phyloP scores from a whole-genome alignment of 192 early-diverging fungal species.

The Pecoramyces ruminantium region DNA sequence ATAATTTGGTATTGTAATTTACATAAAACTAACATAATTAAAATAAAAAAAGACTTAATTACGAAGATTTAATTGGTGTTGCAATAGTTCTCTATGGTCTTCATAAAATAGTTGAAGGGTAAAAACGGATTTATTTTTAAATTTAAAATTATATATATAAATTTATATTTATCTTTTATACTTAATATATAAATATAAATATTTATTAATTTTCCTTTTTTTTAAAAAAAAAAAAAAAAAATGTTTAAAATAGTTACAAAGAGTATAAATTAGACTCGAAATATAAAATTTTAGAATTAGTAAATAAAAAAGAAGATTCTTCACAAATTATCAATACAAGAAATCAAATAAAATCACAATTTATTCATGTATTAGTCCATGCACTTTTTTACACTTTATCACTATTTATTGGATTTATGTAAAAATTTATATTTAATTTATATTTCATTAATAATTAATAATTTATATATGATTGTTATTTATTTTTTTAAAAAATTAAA shows the following conservation, averaged over 20 bases:
- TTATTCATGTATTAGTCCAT: not conserved
- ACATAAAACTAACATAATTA: too few species aligned
- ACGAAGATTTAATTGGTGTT: not conserved
- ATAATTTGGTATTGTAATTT: too few species aligned
- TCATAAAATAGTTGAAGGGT: not conserved
- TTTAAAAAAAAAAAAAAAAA: too few species aligned
- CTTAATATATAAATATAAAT: not conserved
- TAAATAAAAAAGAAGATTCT: not conserved
- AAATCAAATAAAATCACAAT: not conserved
- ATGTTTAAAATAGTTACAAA: too few species aligned
- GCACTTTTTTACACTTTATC: not conserved
- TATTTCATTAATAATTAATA: too few species aligned
- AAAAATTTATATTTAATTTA: not conserved
- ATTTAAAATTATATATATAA: not conserved
- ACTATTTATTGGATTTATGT: not conserved
- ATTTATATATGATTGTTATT: too few species aligned
- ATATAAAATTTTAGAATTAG: not conserved
- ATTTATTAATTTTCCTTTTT: not conserved
- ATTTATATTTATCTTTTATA: not conserved
- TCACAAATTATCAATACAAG: not conserved
- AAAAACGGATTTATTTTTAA: too few species aligned
- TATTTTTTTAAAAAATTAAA: too few species aligned
- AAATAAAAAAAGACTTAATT: not conserved
- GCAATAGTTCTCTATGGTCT: not conserved
- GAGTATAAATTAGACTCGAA: not conserved